Conservation (phyloP, 768 basidiomycete genomes). For the Trametes cubensis region DNA sequence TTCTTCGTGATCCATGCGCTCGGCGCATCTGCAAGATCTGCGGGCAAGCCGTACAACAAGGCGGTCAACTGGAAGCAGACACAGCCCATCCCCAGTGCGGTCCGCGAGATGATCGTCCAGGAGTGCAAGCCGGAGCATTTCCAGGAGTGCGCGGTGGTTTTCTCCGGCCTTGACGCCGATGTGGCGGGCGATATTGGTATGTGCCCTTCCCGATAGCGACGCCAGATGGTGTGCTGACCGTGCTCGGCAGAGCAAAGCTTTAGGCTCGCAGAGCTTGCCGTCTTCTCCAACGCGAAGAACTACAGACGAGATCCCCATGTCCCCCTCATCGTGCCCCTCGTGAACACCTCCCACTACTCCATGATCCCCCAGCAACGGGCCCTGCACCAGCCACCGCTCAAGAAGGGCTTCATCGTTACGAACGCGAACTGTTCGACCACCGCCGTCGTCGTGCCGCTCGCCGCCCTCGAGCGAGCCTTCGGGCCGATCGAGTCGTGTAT, state of each 20-base stretch:
- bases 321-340: slow-evolving; percentile 95
- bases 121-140: slow-evolving; percentile 83
- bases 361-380: slow-evolving; percentile 84
- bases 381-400: slow-evolving; percentile 65
- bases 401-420: slow-evolving; percentile 92
- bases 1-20: slow-evolving; percentile 87
- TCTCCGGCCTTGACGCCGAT: slow-evolving; percentile 95
- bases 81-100: slow-evolving; percentile 67
- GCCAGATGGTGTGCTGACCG: slow-evolving; percentile 6
- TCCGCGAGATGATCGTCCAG: slow-evolving; percentile 65
- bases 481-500: slow-evolving; percentile 92
- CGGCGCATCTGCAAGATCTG: slow-evolving; percentile 87
- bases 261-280: slow-evolving; percentile 81
- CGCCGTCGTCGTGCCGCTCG: slow-evolving; percentile 87
- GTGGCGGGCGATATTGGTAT: slow-evolving; percentile 94
- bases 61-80: slow-evolving; percentile 90
- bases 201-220: slow-evolving; percentile 27
- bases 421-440: slow-evolving; percentile 99
- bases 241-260: slow-evolving; percentile 75
- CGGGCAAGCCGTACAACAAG: slow-evolving; percentile 75
- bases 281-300: slow-evolving; percentile 98
- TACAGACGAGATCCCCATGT: slow-evolving; percentile 90
- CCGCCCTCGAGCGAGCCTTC: slow-evolving; percentile 86
- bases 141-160: slow-evolving; percentile 79
- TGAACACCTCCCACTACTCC: slow-evolving; percentile 83